Evolutionary conservation across 2,329 filamentous ascomycete genomes (phyloP).

Genomic region (Alternaria brassicae): DNA sequence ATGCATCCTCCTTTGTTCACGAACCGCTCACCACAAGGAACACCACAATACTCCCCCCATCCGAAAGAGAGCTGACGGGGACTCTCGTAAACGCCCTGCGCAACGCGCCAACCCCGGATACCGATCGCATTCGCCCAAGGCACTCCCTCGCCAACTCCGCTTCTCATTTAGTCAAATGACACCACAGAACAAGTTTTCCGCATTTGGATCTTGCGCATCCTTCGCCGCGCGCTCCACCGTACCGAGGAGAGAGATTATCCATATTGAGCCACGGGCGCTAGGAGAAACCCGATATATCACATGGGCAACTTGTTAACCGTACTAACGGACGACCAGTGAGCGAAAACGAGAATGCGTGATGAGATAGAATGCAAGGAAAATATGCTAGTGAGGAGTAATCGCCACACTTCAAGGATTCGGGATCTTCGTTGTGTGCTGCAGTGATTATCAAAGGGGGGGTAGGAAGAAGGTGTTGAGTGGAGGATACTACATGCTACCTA

Average conservation of each 20-base stretch:
- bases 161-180: slow-evolving; percentile 34
- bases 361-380: not conserved
- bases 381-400: not conserved
- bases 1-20: not conserved
- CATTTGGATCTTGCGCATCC: not conserved
- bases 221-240: not conserved
- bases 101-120: not conserved
- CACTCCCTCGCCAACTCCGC: not conserved
- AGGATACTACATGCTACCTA: not conserved
- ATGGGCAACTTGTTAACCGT: not conserved
- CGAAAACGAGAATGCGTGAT: not conserved
- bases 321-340: not conserved
- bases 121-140: not conserved
- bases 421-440: not conserved
- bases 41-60: not conserved
- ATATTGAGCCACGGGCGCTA: slow-evolving; percentile 4
- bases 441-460: not conserved
- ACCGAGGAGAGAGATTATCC: slow-evolving; percentile 4
- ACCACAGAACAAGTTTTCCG: slow-evolving; percentile 1
- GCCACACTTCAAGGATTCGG: not conserved
- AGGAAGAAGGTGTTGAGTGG: not conserved
- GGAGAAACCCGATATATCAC: not conserved
- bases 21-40: not conserved
- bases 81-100: not conserved
- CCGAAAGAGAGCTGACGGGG: not conserved